Conservation (phyloP, 2,329 filamentous ascomycete genomes). For the Xylaria sp. region DNA sequence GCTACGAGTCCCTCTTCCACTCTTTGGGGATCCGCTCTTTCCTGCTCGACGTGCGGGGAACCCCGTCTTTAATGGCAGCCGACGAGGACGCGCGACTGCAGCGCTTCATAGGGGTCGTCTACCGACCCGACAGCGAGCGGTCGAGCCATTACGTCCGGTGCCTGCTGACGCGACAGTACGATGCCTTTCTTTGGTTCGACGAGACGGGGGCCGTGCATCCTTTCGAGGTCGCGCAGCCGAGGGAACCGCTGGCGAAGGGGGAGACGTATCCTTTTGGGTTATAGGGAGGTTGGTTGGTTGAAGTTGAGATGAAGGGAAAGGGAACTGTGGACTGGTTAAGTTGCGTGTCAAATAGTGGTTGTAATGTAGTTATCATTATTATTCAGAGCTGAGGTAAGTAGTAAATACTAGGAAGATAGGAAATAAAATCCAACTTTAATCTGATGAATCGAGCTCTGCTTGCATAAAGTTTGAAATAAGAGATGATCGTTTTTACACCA, state of each 20-base stretch:
- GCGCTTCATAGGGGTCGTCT: constrained; percentile 64
- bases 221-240: constrained; percentile 58
- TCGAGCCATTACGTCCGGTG: constrained; percentile 60
- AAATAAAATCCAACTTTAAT: neutral
- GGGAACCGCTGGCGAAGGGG: constrained; percentile 53
- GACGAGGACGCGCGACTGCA: constrained; percentile 53
- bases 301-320: neutral
- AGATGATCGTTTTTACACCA: too few species aligned
- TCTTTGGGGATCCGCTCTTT: neutral
- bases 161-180: constrained; percentile 59
- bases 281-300: constrained; percentile 37
- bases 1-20: constrained; percentile 61
- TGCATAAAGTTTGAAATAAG: too few species aligned
- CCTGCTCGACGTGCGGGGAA: neutral
- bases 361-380: neutral
- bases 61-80: neutral
- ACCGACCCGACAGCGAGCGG: constrained; percentile 59
- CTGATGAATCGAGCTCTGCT: too few species aligned
- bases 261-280: constrained; percentile 65
- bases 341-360: neutral
- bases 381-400: neutral
- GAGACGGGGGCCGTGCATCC: constrained; percentile 55
- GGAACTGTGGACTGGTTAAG: too few species aligned
- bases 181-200: constrained; percentile 63
- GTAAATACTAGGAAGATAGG: neutral